Evolutionary conservation across 495 filamentous ascomycete genomes (phyloP).

Genomic region (Neurospora sublineolata): DNA sequence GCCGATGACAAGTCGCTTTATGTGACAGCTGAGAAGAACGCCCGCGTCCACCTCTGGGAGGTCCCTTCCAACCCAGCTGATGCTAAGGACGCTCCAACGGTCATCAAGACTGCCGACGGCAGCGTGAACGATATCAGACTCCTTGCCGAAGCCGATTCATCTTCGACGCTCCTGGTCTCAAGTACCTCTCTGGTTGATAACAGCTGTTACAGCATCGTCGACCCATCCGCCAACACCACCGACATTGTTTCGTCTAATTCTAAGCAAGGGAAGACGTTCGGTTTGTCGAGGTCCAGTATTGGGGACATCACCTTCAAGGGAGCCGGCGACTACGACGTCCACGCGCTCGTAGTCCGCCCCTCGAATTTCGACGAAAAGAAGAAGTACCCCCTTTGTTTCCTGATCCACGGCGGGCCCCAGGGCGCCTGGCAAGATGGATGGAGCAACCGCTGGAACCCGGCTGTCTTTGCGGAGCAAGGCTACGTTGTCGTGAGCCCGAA

Average conservation of each 20-base stretch:
- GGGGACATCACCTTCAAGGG: slow-evolving; percentile 61
- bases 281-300: slow-evolving; percentile 48
- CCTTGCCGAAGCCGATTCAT: slow-evolving; percentile 34
- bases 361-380: slow-evolving; percentile 59
- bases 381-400: slow-evolving; percentile 71
- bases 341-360: slow-evolving; percentile 73
- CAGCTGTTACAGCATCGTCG: slow-evolving; percentile 51
- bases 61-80: slow-evolving; percentile 42
- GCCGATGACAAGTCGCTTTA: slow-evolving; percentile 52
- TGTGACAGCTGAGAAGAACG: slow-evolving; percentile 55
- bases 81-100: slow-evolving; percentile 42
- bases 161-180: slow-evolving; percentile 49
- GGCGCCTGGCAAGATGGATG: slow-evolving; percentile 74
- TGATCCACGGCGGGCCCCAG: slow-evolving; percentile 86
- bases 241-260: slow-evolving; percentile 52
- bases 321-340: slow-evolving; percentile 44
- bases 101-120: slow-evolving; percentile 46
- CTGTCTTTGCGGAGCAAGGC: slow-evolving; percentile 82
- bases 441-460: slow-evolving; percentile 86
- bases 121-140: slow-evolving; percentile 47
- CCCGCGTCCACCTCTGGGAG: slow-evolving; percentile 51
- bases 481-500: slow-evolving; percentile 84
- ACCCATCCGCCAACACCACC: slow-evolving; percentile 35
- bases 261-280: slow-evolving; percentile 57
- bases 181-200: slow-evolving; percentile 59